Base-by-base conservation (phyloP, 371 early-diverging fungal species). In the Mortierella sp. region DNA sequence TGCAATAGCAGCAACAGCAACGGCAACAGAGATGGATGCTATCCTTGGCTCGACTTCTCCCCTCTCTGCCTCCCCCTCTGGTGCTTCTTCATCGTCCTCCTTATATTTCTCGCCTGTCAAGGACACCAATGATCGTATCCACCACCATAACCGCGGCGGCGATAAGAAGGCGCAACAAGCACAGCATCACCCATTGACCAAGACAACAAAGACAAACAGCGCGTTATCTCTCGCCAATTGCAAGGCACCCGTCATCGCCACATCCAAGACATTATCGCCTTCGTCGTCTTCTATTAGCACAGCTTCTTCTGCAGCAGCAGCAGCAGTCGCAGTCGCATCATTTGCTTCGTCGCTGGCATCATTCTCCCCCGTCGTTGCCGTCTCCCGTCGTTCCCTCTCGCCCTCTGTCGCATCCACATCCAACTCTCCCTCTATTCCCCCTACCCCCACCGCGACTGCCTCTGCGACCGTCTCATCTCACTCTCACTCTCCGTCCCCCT, bases 201-300 rank as follows among this genome's bases (percentile, higher is more conserved):
- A 44, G 6, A 55, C 55, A 13, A 29, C 58, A 8, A 58, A 58
- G 58, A 58, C 58, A 58, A 16, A 4, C 8, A 2, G 8, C 4
- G 6, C 58, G 58, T 58, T 58, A 58, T 58, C 58, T 58, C 34
- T 58, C 58, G 58, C 58, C 58, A 58, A 58, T 58, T 31, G 58
- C 58, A 58, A 58, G 22, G 4, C 58, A 9, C 34, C 58, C 34
- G 5, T 58, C 19, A n/a, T n/a, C n/a, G 9, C 8, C 10, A 26
- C 1, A 34, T 34, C 58, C 58, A 58, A 58, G 34, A 34, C 19
- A 58, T 4, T 2, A 0, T 34, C 31, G 31, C 3, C 50, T n/a
- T 50, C 24, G 50, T 24, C 50, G 50, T 24, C 50, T 47, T 19
- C 47, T 19, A 22, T 14, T 16, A 22, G 47, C 47, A 47, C n/a